phyloP scores from a whole-genome alignment of 2,329 filamentous ascomycete genomes.

The Cyphellophora europaea region DNA sequence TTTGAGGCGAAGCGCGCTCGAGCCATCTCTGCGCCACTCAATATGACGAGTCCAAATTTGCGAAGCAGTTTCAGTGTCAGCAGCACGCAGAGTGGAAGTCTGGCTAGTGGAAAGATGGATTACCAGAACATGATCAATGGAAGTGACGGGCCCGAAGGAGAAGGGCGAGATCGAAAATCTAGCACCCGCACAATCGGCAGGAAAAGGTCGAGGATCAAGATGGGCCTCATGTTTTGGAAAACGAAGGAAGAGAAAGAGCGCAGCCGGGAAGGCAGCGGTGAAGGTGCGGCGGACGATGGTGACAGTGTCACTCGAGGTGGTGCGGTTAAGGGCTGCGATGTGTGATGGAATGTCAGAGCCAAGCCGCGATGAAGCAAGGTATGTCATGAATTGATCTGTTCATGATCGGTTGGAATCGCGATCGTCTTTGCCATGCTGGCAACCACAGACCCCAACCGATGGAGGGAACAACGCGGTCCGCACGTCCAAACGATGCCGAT shows the following conservation, averaged over 20 bases:
- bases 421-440: no score
- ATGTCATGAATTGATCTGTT: no score
- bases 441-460: no score
- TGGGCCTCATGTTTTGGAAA: constrained; percentile 8
- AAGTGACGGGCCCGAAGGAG: constrained; percentile 15
- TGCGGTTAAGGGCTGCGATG: no score
- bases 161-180: constrained; percentile 12
- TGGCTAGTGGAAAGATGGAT: constrained; percentile 17
- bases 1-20: constrained; percentile 14
- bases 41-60: constrained; percentile 7
- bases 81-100: constrained; percentile 14
- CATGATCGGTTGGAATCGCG: no score
- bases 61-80: constrained; percentile 15
- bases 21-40: constrained; percentile 14
- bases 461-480: no score
- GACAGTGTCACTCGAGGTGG: no score
- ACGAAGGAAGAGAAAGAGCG: constrained; percentile 1
- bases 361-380: no score
- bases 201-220: constrained; percentile 15
- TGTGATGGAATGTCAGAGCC: no score
- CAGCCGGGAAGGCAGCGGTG: no score
- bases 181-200: constrained; percentile 14
- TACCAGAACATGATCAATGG: constrained; percentile 16
- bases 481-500: no score
- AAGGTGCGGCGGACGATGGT: no score